Base-by-base conservation (phyloP, 352 stramenopile genomes). In the Phytopythium ostracodes region DNA sequence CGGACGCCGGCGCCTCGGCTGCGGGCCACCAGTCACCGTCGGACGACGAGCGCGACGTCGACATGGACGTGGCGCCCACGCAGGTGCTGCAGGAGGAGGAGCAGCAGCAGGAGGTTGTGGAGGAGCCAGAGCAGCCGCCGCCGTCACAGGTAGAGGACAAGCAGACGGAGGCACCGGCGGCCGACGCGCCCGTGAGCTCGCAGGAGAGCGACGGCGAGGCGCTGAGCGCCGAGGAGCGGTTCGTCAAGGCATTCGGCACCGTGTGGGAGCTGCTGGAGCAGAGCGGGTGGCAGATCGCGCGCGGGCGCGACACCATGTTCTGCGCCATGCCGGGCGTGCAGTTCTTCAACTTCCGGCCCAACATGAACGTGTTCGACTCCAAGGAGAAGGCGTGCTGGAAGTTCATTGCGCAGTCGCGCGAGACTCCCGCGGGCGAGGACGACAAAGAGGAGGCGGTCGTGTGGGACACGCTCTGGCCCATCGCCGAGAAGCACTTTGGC, bases 261-360 rank as follows among this genome's bases (percentile, higher is more conserved):
- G 55, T 92, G 4, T 82, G 81, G 60, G 66, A 63, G 20, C 51
- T 84, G n/a, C 67, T 92, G 49, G 67, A 82, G 61, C 57, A 57
- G 33, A 63, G 70, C 1, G 84, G 84, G 14, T 91, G 84, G 84
- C 74, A 89, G 62, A 77, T 86, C n/a, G 81, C 81, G 12, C 66
- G 79, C 22, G 75, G 79, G 2, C 63, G 63, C 11, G 84, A 85
- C 59, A 87, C 77, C 4, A 56, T 88, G 56, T 90, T 91, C 51
- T 88, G 83, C 49, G 75, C 80, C 20, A 92, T 92, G 84, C 84
- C 84, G 0, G 81, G 71, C 29, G 87, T 87, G 33, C 72, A 87
- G 64, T 92, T 92, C 56, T 89, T 89, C 72, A 89, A 88, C 65
- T 92, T 92, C 40, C 81, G 81, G 42, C 84, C 84, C 25, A 92